A percentile compares a stretch with the other conserved stretches of the same genome.
phyloP scores from a whole-genome alignment of 2,329 filamentous ascomycete species.

The Pseudocercospora pini-densiflorae region DNA sequence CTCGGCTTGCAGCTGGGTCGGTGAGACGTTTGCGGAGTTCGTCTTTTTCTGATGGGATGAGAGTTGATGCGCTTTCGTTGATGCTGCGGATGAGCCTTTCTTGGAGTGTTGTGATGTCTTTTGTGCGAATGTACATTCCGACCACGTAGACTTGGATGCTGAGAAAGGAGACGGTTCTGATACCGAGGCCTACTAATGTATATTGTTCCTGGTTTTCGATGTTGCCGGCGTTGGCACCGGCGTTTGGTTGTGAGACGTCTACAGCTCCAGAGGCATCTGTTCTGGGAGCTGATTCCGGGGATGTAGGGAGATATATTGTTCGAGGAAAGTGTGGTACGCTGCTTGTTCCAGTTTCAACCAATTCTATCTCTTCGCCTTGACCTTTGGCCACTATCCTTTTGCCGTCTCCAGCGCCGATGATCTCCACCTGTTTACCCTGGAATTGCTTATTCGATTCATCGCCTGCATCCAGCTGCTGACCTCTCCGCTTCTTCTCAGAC shows the following conservation, averaged over 20 bases:
- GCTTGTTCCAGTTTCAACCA: constrained; percentile 80
- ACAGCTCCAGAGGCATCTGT: constrained; percentile 23
- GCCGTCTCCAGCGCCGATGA: constrained; percentile 66
- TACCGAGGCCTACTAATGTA: constrained; percentile 83
- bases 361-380: constrained; percentile 64
- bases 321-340: constrained; percentile 81
- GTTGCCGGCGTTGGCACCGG: constrained; percentile 39
- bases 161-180: constrained; percentile 88
- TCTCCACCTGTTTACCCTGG: constrained; percentile 60
- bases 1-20: constrained; percentile 70
- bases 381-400: constrained; percentile 52
- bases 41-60: constrained; percentile 82
- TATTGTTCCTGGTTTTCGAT: constrained; percentile 67
- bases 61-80: constrained; percentile 76
- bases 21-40: constrained; percentile 70
- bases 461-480: constrained; percentile 40
- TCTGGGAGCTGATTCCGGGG: constrained; percentile 36
- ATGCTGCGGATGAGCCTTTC: constrained; percentile 74
- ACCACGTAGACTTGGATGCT: constrained; percentile 93
- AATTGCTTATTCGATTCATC: constrained; percentile 46
- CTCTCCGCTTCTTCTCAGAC: constrained; percentile 27
- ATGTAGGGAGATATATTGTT: constrained; percentile 65
- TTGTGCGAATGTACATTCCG: constrained; percentile 85
- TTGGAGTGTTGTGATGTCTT: constrained; percentile 82
- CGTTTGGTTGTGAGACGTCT: constrained; percentile 33